phyloP scores from a whole-genome alignment of 2,329 filamentous ascomycete genomes.

The Colletotrichum musae region DNA sequence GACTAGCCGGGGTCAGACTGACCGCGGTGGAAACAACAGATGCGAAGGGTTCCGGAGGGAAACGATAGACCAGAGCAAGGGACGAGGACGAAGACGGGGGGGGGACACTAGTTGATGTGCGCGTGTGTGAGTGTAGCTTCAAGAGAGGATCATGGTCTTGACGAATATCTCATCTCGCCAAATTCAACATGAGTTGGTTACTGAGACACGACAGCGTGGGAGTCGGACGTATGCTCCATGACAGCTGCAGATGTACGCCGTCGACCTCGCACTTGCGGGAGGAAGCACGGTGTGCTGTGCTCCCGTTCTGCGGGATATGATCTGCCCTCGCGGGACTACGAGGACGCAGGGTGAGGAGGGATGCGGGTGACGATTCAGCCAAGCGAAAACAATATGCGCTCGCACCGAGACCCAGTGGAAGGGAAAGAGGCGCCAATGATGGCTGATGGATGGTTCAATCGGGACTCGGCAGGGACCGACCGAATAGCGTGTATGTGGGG shows the following conservation, averaged over 20 bases:
- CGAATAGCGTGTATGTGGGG: constrained; percentile 24
- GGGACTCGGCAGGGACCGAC: constrained; percentile 32
- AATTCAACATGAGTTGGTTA: constrained; percentile 17
- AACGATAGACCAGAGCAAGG: constrained; percentile 35
- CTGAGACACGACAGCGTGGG: constrained; percentile 35
- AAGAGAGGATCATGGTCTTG: not conserved
- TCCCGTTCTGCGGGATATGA: constrained; percentile 16
- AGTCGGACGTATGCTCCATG: constrained; percentile 1
- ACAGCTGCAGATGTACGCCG: constrained; percentile 10
- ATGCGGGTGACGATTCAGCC: constrained; percentile 12
- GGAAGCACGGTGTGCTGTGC: constrained; percentile 9
- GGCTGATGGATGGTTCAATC: not conserved
- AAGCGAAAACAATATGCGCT: constrained; percentile 15
- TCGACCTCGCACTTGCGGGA: not conserved
- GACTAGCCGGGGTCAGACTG: not conserved
- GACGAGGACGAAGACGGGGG: not conserved
- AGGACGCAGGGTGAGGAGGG: constrained; percentile 12
- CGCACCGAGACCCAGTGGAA: constrained; percentile 22
- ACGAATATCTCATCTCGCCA: constrained; percentile 21
- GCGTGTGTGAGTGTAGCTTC: not conserved
- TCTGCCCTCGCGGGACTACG: constrained; percentile 21
- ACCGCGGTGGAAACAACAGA: not conserved
- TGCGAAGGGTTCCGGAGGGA: constrained; percentile 20
- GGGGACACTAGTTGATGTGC: not conserved
- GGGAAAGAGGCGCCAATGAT: constrained; percentile 29